Base-by-base conservation (phyloP, 345 rosid genomes). In the Euclidium syriacum region DNA sequence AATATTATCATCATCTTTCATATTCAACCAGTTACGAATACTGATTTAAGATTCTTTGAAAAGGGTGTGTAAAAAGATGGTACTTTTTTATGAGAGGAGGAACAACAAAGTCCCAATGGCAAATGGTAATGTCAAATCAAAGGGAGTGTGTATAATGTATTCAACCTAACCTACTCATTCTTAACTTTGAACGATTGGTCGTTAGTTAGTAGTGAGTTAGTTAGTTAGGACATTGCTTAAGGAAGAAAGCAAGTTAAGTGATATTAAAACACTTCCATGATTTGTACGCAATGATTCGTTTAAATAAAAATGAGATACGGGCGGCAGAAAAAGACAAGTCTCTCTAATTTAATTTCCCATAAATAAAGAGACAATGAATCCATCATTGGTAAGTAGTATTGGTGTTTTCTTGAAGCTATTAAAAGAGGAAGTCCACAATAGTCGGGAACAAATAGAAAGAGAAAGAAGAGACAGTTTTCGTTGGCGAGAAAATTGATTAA, bases 401-500 rank as follows among this genome's bases (percentile, higher is more conserved):
- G 19, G 18, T 41, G 40, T 47, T 36, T 25, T 24, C 12, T 7
- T 57, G 10, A 10, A 54, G 46, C 75, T 72, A 72, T 65, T 48
- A 42, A 53, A 25, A 43, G 35, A 30, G 16, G 42, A 49, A 62
- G 23, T 6, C 75, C 75, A 42, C 38, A 61, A 36, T 23, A 52
- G 10, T 55, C 71, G 60, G 71, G n/a, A n/a, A n/a, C n/a, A 64
- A 48, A 38, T 40, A 40, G 35, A 47, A 10, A 58, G 41, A 50
- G 54, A 55, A 38, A 16, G 58, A 49, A 15, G 16, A 19, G 22
- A 30, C 46, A 62, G 61, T 47, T 78, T n/a, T 79, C 33, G 80
- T 68, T 74, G 81, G 78, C 61, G 54, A 73, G 59, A 73, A 72
- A 71, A 64, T 73, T 62, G 77, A 77, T 74, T 62, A 69, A 75